A percentile compares a stretch with the other conserved stretches of the same genome.
These are phyloP conservation scores for Penicillium vulpinum DNA, from an alignment of 2,329 filamentous ascomycete genomes.

Conservation along the genomic window DNA sequence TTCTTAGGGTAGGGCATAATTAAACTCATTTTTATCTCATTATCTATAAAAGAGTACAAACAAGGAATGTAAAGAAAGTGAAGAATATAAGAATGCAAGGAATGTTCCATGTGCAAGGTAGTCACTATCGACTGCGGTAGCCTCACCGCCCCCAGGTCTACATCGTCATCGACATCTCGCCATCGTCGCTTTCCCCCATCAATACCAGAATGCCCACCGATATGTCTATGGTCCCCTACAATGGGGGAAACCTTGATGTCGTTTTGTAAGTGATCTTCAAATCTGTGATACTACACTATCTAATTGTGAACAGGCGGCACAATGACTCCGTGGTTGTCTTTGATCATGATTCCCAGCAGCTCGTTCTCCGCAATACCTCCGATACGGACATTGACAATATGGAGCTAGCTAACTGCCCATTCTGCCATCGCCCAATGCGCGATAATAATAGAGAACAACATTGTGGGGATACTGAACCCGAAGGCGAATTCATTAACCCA, in stretches of 20 bases:
- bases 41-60: not conserved
- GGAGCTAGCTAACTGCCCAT: conserved; percentile 75
- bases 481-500: conserved; percentile 77
- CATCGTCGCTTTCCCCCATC: conserved; percentile 10
- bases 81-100: not conserved
- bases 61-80: not conserved
- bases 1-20: not conserved
- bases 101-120: not conserved
- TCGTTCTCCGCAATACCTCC: conserved; percentile 72
- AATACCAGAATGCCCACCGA: conserved; percentile 36
- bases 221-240: conserved; percentile 48
- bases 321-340: conserved; percentile 90
- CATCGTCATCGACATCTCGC: conserved; percentile 12
- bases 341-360: conserved; percentile 78
- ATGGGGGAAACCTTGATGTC: conserved; percentile 45
- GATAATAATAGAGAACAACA: conserved; percentile 49
- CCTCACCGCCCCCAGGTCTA: conserved; percentile 3
- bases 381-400: conserved; percentile 50
- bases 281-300: not conserved
- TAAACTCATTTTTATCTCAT: not conserved
- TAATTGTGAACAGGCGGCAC: conserved; percentile 66
- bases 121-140: not conserved
- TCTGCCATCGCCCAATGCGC: conserved; percentile 73
- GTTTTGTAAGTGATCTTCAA: conserved; percentile 42
- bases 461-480: conserved; percentile 32